Percentiles rank a stretch among this genome's conserved stretches.
Conservation (phyloP, 306 rosid genomes). For the Crotalaria pallida region DNA sequence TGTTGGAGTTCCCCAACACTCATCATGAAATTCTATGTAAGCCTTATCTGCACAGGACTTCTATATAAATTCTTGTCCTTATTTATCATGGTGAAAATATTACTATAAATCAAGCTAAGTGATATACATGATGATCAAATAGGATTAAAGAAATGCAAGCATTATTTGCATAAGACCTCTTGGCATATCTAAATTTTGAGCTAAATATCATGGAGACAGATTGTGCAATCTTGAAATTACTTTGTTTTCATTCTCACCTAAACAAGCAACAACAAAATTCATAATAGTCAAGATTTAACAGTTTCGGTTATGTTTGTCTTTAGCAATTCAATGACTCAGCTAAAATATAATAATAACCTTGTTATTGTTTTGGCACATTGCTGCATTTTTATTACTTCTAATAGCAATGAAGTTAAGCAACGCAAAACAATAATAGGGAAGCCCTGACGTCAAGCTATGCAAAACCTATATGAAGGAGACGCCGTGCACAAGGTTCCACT, state of each 20-base stretch:
- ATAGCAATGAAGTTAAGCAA: neutral
- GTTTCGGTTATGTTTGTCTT: neutral
- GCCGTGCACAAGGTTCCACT: too few species aligned
- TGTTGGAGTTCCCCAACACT: constrained; percentile 97
- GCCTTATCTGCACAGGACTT: constrained; percentile 54
- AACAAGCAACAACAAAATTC: neutral
- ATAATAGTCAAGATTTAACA: too few species aligned
- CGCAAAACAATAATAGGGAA: neutral
- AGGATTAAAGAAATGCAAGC: neutral
- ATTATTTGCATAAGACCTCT: neutral
- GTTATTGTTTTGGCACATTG: neutral
- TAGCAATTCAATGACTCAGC: neutral
- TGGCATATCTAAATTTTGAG: neutral
- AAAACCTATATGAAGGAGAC: too few species aligned
- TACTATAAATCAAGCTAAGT: neutral
- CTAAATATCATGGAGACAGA: neutral
- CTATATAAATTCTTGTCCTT: constrained; percentile 18
- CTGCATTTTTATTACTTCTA: neutral
- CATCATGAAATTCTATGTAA: constrained; percentile 89
- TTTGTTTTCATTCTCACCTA: neutral
- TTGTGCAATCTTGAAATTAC: neutral
- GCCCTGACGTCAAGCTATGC: neutral
- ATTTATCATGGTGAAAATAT: neutral
- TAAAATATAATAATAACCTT: neutral
- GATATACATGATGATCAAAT: neutral